Conservation (phyloP, 176 grass and related monocot species). For the Phoenix dactylifera region DNA sequence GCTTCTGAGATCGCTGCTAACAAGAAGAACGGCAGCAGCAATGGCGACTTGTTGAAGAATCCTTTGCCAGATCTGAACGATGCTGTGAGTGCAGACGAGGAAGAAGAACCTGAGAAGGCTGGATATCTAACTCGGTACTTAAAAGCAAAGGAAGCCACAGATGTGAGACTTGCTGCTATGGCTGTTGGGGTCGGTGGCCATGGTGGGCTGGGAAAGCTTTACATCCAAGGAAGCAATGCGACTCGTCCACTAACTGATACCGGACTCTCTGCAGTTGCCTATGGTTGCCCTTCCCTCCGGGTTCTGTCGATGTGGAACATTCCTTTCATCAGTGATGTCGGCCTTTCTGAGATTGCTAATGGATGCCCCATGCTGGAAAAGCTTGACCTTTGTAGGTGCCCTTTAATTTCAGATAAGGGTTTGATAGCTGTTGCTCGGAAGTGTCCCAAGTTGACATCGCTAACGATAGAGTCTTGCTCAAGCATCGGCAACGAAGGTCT, state of each 20-base stretch:
- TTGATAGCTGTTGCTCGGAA: constrained; percentile 38
- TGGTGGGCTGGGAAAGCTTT: constrained; percentile 41
- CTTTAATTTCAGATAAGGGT: constrained; percentile 72
- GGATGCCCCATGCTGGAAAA: constrained; percentile 64
- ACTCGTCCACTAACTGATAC: constrained; percentile 57
- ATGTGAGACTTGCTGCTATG: constrained; percentile 51
- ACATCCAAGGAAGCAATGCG: constrained; percentile 52
- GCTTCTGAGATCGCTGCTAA: constrained; percentile 39
- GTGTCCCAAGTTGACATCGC: constrained; percentile 43
- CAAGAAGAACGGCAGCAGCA: neutral
- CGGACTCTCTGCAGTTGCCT: constrained; percentile 59
- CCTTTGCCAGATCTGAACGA: constrained; percentile 66
- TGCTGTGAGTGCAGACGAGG: constrained; percentile 11
- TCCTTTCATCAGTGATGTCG: constrained; percentile 47
- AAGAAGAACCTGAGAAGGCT: constrained; percentile 24
- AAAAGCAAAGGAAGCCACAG: constrained; percentile 53
- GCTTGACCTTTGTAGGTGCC: constrained; percentile 57
- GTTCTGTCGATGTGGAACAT: constrained; percentile 61
- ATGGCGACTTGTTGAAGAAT: constrained; percentile 1
- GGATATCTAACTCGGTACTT: constrained; percentile 32
- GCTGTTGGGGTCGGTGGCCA: constrained; percentile 40
- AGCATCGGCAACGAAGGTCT: constrained; percentile 55
- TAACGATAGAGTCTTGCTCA: constrained; percentile 52
- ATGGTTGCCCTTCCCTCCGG: constrained; percentile 44
- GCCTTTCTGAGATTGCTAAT: constrained; percentile 60